Conservation (phyloP, 2,329 filamentous ascomycete species). For the Cucurbitaria berberidis region DNA sequence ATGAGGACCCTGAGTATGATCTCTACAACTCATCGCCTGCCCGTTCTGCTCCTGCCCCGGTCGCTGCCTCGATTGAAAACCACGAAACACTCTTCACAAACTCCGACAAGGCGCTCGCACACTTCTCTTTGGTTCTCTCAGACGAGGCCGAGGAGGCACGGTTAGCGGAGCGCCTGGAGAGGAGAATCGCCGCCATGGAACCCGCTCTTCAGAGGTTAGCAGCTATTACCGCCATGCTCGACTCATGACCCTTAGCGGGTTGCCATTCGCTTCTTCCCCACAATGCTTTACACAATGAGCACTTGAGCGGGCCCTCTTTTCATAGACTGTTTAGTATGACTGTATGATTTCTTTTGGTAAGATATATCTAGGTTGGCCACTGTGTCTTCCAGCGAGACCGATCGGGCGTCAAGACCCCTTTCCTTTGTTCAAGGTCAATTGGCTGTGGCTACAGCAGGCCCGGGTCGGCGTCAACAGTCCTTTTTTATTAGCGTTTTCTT, state of each 20-base stretch:
- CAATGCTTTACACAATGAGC: background rate
- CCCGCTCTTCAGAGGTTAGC: constrained; percentile 42
- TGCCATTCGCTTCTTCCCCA: constrained; percentile 1
- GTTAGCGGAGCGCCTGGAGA: constrained; percentile 43
- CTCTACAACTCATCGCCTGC: constrained; percentile 60
- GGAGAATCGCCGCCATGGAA: constrained; percentile 44
- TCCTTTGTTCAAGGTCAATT: background rate
- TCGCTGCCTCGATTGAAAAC: constrained; percentile 32
- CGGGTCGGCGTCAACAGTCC: constrained; percentile 7
- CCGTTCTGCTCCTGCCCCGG: constrained; percentile 50
- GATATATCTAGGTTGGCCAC: constrained; percentile 17
- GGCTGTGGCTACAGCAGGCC: constrained; percentile 1
- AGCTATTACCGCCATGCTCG: constrained; percentile 45
- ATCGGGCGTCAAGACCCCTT: constrained; percentile 4
- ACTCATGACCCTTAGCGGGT: constrained; percentile 28
- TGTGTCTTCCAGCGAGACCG: constrained; percentile 11
- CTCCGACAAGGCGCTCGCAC: constrained; percentile 67
- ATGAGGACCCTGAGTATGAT: constrained; percentile 65
- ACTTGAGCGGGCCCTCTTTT: constrained; percentile 6
- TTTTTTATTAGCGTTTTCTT: background rate
- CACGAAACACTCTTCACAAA: constrained; percentile 54
- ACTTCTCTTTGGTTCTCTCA: constrained; percentile 69
- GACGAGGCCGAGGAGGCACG: constrained; percentile 52
- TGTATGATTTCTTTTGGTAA: constrained; percentile 42
- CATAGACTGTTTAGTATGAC: constrained; percentile 36